Evolutionary conservation across 768 basidiomycete species (phyloP), one percentile per base, ranked within the genome.

Genomic region (Amanita subjunquillea): DNA sequence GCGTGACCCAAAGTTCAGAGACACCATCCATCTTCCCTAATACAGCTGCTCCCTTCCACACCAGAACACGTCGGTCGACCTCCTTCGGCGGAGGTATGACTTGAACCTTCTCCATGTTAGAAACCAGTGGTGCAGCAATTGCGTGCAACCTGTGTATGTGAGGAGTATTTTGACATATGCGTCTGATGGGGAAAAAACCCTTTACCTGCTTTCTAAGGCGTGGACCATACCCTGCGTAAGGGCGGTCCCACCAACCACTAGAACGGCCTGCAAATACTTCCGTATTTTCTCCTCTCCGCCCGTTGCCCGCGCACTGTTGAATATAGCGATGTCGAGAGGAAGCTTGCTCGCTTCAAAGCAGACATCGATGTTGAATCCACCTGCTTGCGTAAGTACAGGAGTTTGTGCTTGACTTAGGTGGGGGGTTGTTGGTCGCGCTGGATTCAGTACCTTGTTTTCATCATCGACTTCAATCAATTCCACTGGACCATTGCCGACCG

Each of bases 71-170:
- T 4, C 91, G 91, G 66, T 98, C 93, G 41, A 97, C 80, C 55
- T 92, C 91, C 64, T 93, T 87, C 1, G 94, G 93, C 2, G 92
- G 87, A n/a, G 92, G 90, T 43, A 98, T 87, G 54, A 96, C 89
- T 57, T 86, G 82, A 6, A 95, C 87, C 59, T 87, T 88, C 62
- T 88, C 85, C 82, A 93, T 90, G 62, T 83, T 84, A 13, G 79
- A 77, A 13, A 90, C 84, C 39, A 94, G 67, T 4, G 89, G 87
- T 7, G 85, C 88, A 8, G 87, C 87, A 51, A 91, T 91, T 0
- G 87, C 90, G 62, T 90, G 87, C 41, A 91, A 61, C 60, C 87
- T 87, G 50, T 17, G 30, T 20, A 9, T 9, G 29, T 9, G 8
- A 17, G 3, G 29, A 27, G 20, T n/a, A n/a, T 29, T 46, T 25